Percentiles rank a stretch among this genome's conserved stretches.
These are phyloP conservation scores for Podospora conica DNA, from an alignment of 495 filamentous ascomycete species.

Conservation along the genomic window DNA sequence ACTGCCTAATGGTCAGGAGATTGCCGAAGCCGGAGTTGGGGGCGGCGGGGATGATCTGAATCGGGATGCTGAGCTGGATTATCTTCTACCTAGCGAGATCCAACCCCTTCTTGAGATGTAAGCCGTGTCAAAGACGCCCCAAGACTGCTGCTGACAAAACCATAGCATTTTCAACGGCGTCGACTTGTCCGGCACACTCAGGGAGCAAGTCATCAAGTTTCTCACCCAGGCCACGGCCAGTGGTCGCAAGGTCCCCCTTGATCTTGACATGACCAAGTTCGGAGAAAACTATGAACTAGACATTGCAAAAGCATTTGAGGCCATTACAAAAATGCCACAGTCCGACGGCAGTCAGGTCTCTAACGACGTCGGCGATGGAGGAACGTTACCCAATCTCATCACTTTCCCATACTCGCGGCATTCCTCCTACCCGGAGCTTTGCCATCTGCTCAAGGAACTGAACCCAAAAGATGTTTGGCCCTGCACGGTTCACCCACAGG, in stretches of 20 bases:
- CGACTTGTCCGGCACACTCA: constrained; percentile 18
- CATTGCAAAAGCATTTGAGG: constrained; percentile 21
- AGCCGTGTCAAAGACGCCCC: constrained; percentile 11
- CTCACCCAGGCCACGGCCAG: constrained; percentile 21
- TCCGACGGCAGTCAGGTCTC: constrained; percentile 8
- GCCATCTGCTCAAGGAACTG: constrained; percentile 61
- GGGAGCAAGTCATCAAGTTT: constrained; percentile 20
- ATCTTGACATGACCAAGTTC: constrained; percentile 22
- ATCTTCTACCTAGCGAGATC: constrained; percentile 42
- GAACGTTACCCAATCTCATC: constrained; percentile 38
- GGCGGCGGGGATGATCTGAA: constrained; percentile 72
- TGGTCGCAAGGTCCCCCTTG: constrained; percentile 31
- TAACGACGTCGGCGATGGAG: not conserved
- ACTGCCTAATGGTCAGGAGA: constrained; percentile 47
- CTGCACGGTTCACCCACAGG: constrained; percentile 63
- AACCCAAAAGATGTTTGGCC: constrained; percentile 73
- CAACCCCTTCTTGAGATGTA: constrained; percentile 43
- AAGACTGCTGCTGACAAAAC: not conserved
- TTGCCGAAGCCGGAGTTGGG: constrained; percentile 70
- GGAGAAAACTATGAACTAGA: constrained; percentile 21
- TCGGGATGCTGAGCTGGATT: constrained; percentile 57
- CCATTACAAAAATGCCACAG: constrained; percentile 26
- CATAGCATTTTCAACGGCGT: constrained; percentile 18
- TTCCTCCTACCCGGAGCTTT: constrained; percentile 78
- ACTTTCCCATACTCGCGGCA: constrained; percentile 85